Evolutionary conservation across 2,329 filamentous ascomycete genomes (phyloP).

Genomic region (Fusarium stilboides): DNA sequence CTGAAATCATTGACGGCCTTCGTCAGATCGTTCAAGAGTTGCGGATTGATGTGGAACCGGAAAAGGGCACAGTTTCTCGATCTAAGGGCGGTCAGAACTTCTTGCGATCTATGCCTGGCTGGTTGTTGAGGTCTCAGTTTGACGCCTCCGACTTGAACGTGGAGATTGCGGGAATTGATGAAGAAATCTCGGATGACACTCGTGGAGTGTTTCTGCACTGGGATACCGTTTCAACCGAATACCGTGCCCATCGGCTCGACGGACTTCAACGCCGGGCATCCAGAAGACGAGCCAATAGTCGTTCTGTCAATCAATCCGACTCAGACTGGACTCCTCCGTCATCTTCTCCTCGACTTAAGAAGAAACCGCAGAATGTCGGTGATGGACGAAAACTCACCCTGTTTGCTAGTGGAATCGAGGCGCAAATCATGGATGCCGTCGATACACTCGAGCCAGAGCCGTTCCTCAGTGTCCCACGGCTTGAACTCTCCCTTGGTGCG

Average conservation of each 20-base stretch:
- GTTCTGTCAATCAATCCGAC: slow-evolving; percentile 78
- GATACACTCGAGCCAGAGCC: slow-evolving; percentile 89
- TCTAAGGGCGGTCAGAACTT: slow-evolving; percentile 74
- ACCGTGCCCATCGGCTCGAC: slow-evolving; percentile 85
- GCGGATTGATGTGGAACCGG: slow-evolving; percentile 76
- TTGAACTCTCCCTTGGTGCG: slow-evolving; percentile 89
- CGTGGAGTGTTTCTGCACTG: slow-evolving; percentile 89
- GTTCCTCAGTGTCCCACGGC: slow-evolving; percentile 87
- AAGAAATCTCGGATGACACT: slow-evolving; percentile 84
- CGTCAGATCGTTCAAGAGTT: slow-evolving; percentile 92
- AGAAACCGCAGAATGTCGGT: slow-evolving; percentile 69
- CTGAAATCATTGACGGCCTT: slow-evolving; percentile 93
- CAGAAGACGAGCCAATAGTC: slow-evolving; percentile 81
- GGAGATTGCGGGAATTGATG: slow-evolving; percentile 91
- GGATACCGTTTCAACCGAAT: slow-evolving; percentile 90
- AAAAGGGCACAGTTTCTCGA: slow-evolving; percentile 66
- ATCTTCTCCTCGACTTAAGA: slow-evolving; percentile 59
- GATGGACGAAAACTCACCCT: slow-evolving; percentile 88
- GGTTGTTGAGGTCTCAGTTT: slow-evolving; percentile 87
- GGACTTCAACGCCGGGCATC: slow-evolving; percentile 69
- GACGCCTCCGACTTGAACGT: slow-evolving; percentile 91
- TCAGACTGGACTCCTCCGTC: slow-evolving; percentile 67
- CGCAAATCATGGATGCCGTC: slow-evolving; percentile 88
- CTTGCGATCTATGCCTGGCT: slow-evolving; percentile 82
- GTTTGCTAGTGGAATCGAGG: slow-evolving; percentile 87